phyloP scores from a whole-genome alignment of 805 yeast genomes.

The Ogataea thermomethanolica region DNA sequence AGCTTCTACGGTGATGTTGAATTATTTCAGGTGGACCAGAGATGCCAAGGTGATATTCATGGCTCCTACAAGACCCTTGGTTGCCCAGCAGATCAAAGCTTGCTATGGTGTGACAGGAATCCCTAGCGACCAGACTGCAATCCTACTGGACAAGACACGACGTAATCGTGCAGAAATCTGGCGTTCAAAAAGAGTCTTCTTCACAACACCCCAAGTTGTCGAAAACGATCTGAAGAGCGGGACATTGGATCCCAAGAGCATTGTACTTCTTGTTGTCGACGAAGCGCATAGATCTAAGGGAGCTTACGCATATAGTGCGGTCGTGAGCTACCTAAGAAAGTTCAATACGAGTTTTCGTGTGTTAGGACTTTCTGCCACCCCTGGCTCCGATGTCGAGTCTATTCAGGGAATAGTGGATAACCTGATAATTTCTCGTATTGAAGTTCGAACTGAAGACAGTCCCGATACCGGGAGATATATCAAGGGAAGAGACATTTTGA shows the following conservation, averaged over 20 bases:
- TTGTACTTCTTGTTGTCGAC: conserved; percentile 80
- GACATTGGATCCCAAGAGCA: conserved; percentile 65
- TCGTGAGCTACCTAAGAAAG: conserved; percentile 62
- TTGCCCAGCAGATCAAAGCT: conserved; percentile 93
- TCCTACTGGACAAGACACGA: conserved; percentile 53
- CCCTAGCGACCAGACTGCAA: conserved; percentile 72
- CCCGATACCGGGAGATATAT: conserved; percentile 77
- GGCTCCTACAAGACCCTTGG: conserved; percentile 97
- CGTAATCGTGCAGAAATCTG: conserved; percentile 72
- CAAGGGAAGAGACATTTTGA: conserved; percentile 60
- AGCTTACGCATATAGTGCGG: conserved; percentile 81
- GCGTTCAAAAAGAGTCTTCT: conserved; percentile 73
- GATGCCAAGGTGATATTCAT: conserved; percentile 79
- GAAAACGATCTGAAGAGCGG: conserved; percentile 85
- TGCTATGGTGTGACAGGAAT: conserved; percentile 86
- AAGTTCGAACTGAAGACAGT: conserved; percentile 81
- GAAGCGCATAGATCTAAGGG: conserved; percentile 96
- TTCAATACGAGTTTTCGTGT: conserved; percentile 68
- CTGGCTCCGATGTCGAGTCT: conserved; percentile 82
- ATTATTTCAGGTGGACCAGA: conserved; percentile 82
- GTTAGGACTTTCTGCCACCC: conserved; percentile 93
- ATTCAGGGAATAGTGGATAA: conserved; percentile 83
- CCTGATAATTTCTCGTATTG: conserved; percentile 69
- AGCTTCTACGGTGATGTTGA: conserved; percentile 90
- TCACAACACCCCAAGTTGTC: conserved; percentile 94